A percentile compares a stretch with the other conserved stretches of the same genome.
Conservation (phyloP, 495 filamentous ascomycete species). For the Talaromyces nanjingensis region DNA sequence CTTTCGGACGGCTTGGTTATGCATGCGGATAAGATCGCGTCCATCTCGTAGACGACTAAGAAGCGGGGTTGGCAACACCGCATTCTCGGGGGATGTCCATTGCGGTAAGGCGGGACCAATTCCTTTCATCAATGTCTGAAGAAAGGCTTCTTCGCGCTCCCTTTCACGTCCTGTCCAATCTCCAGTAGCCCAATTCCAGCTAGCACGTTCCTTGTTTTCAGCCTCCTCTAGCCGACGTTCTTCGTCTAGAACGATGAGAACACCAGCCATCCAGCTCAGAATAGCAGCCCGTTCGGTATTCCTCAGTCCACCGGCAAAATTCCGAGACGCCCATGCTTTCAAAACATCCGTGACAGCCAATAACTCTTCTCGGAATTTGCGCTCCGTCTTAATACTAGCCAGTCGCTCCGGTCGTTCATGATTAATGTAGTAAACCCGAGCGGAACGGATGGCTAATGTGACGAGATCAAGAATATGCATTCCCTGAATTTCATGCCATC, state of each 20-base stretch:
- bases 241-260: conserved; percentile 63
- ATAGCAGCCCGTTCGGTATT: conserved; percentile 67
- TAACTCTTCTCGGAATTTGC: conserved; percentile 71
- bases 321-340: conserved; percentile 80
- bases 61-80: conserved; percentile 65
- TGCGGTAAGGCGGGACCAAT: conserved; percentile 51
- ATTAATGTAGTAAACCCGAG: conserved; percentile 88
- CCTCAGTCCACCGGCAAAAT: conserved; percentile 77
- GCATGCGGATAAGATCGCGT: conserved; percentile 71
- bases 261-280: conserved; percentile 64
- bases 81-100: conserved; percentile 53
- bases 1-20: conserved; percentile 80
- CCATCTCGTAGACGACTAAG: conserved; percentile 69
- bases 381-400: conserved; percentile 78
- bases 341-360: conserved; percentile 81
- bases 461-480: conserved; percentile 86
- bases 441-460: conserved; percentile 88
- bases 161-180: conserved; percentile 73
- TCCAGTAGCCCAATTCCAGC: conserved; percentile 71
- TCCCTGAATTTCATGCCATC: conserved; percentile 82
- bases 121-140: conserved; percentile 50
- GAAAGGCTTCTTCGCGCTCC: conserved; percentile 79
- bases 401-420: conserved; percentile 76
- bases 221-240: conserved; percentile 70
- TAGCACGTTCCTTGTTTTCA: conserved; percentile 62